Evolutionary conservation across 2,329 filamentous ascomycete species (phyloP).

Genomic region (Pleoardoris graminearum): DNA sequence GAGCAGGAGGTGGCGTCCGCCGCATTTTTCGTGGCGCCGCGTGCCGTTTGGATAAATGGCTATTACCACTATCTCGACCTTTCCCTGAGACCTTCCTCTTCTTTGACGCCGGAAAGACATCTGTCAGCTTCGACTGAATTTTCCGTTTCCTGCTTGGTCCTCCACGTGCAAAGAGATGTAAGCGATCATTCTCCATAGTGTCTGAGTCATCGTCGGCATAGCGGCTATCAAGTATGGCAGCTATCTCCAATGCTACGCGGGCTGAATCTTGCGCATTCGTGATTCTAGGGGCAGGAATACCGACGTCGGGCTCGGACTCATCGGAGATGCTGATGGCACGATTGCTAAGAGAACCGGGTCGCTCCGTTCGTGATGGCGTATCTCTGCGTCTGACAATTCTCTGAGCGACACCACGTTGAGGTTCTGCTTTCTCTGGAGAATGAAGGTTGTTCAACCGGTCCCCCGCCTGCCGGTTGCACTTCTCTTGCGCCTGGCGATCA

Average conservation of each 20-base stretch:
- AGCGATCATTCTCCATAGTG: slow-evolving; percentile 51
- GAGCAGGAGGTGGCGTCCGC: slow-evolving; percentile 25
- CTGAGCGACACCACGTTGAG: slow-evolving; percentile 41
- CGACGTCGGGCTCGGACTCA: slow-evolving; percentile 34
- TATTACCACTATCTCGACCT: neutral
- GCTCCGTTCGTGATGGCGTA: neutral
- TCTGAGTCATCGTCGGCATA: slow-evolving; percentile 38
- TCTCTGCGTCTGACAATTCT: slow-evolving; percentile 22
- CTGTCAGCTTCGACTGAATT: slow-evolving; percentile 45
- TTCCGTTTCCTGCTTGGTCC: slow-evolving; percentile 30
- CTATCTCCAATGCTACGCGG: slow-evolving; percentile 23
- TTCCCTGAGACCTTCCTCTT: slow-evolving; percentile 15
- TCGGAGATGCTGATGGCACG: slow-evolving; percentile 39
- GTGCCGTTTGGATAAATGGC: slow-evolving; percentile 9
- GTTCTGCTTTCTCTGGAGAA: slow-evolving; percentile 30
- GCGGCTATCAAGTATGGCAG: slow-evolving; percentile 29
- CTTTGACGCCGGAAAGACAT: slow-evolving; percentile 34
- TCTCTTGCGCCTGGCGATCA: slow-evolving; percentile 46
- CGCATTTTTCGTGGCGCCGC: slow-evolving; percentile 15
- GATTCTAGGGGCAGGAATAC: slow-evolving; percentile 5
- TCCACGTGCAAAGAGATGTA: slow-evolving; percentile 42
- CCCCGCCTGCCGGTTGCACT: slow-evolving; percentile 21
- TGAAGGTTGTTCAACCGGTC: slow-evolving; percentile 10
- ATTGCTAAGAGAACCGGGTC: slow-evolving; percentile 16
- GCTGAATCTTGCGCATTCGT: slow-evolving; percentile 23